Evolutionary conservation across 345 rosid genomes (phyloP).

Genomic region (Bruguiera sexangula): DNA sequence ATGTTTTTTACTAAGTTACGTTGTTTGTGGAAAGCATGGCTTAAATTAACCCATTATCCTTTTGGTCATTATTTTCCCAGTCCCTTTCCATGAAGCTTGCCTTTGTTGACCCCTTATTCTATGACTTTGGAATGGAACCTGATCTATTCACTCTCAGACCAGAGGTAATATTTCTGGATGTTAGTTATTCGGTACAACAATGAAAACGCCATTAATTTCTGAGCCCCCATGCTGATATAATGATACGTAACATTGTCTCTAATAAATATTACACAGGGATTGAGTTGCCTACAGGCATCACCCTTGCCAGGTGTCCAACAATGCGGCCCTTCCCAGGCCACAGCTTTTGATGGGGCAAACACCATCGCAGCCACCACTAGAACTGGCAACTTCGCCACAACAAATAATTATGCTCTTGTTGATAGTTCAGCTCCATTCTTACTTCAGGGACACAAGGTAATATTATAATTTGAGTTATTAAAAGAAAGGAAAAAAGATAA

Average conservation of each 20-base stretch:
- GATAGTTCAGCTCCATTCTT: constrained; percentile 30
- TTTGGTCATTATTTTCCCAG: constrained; percentile 25
- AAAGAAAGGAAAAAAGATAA: too few relatives aligned
- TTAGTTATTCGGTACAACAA: neutral
- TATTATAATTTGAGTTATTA: too few relatives aligned
- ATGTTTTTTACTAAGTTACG: neutral
- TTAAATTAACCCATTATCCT: neutral
- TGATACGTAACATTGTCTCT: constrained; percentile 28
- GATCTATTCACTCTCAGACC: constrained; percentile 44
- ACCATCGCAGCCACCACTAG: constrained; percentile 14
- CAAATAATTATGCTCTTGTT: constrained; percentile 28
- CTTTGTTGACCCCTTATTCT: constrained; percentile 52
- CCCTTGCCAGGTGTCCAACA: constrained; percentile 33
- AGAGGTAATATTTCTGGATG: constrained; percentile 35
- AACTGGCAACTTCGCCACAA: constrained; percentile 7
- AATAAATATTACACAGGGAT: constrained; percentile 32
- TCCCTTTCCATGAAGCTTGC: constrained; percentile 76
- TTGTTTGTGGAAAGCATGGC: neutral
- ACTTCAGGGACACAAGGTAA: constrained; percentile 22
- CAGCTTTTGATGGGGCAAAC: constrained; percentile 38
- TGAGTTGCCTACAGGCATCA: constrained; percentile 22
- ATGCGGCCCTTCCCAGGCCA: constrained; percentile 32
- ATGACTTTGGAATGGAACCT: constrained; percentile 53
- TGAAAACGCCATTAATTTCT: neutral
- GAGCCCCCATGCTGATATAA: constrained; percentile 20